Percentiles rank a stretch among this genome's conserved stretches.
phyloP scores from a whole-genome alignment of 805 yeast genomes.

The Wickerhamiella parazyma region DNA sequence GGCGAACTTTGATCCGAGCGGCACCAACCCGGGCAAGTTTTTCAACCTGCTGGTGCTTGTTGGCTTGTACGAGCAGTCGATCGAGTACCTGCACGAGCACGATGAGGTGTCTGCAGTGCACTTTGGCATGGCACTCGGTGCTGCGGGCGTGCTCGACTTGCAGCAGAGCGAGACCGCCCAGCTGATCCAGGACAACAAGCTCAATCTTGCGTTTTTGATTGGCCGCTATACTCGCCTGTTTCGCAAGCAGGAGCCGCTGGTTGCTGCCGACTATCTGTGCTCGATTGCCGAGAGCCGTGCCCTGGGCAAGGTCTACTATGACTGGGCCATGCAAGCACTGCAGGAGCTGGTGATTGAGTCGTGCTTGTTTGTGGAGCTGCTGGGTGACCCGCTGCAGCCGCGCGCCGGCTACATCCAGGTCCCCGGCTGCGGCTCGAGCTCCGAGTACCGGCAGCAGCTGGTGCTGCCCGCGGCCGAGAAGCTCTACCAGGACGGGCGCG shows the following conservation, averaged over 20 bases:
- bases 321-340: conserved; percentile 61
- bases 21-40: conserved; percentile 52
- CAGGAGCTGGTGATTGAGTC: conserved; percentile 77
- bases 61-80: conserved; percentile 74
- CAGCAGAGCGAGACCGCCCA: conserved; percentile 22
- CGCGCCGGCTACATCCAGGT: conserved; percentile 76
- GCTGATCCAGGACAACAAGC: conserved; percentile 9
- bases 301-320: conserved; percentile 30
- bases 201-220: conserved; percentile 45
- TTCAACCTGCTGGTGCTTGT: conserved; percentile 58
- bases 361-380: conserved; percentile 61
- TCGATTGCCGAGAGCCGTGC: conserved; percentile 48
- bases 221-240: conserved; percentile 75
- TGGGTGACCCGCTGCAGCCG: conserved; percentile 78
- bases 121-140: conserved; percentile 65
- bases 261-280: conserved; percentile 80
- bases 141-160: conserved; percentile 53
- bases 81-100: conserved; percentile 44
- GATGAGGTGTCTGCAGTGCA: conserved; percentile 84
- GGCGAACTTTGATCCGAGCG: conserved; percentile 37
- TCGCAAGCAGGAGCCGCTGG: conserved; percentile 73
- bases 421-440: conserved; percentile 43
- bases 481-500: conserved; percentile 86
- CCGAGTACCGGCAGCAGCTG: conserved; percentile 51
- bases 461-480: conserved; percentile 73